Evolutionary conservation across 805 yeast species (phyloP).

Genomic region (Allodekkera sacchari): DNA sequence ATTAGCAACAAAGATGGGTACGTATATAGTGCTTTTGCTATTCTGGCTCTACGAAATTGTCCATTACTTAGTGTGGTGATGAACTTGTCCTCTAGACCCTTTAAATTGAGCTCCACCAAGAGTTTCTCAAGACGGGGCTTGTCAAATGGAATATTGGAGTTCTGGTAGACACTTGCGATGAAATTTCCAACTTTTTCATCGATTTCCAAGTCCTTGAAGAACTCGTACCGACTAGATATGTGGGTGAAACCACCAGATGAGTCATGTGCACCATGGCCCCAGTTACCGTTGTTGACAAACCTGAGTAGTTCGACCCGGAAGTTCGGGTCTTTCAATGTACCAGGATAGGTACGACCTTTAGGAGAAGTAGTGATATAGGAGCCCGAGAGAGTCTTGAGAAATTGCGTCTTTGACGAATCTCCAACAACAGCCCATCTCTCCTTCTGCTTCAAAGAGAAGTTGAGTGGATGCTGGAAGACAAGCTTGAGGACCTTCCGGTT

Average conservation of each 20-base stretch:
- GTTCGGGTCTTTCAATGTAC: conserved; percentile 33
- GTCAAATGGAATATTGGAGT: conserved; percentile 29
- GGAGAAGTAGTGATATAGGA: conserved; percentile 45
- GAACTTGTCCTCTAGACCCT: conserved; percentile 60
- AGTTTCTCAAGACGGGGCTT: conserved; percentile 31
- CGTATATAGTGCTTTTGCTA: conserved; percentile 64
- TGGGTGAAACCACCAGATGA: conserved; percentile 49
- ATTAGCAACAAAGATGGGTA: conserved; percentile 61
- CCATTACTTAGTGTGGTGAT: conserved; percentile 87
- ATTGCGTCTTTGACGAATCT: conserved; percentile 38
- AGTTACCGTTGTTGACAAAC: conserved; percentile 27
- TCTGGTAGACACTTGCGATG: conserved; percentile 49
- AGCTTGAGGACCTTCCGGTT: conserved; percentile 1
- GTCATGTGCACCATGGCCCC: conserved; percentile 30
- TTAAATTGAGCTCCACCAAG: conserved; percentile 43
- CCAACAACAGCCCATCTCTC: conserved; percentile 53
- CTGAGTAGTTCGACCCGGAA: conserved; percentile 33
- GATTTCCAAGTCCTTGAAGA: conserved; percentile 65
- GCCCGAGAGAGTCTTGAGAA: conserved; percentile 51
- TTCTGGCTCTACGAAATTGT: conserved; percentile 82
- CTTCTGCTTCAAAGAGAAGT: conserved; percentile 28
- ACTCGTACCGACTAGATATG: conserved; percentile 83
- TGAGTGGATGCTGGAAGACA: conserved; percentile 33
- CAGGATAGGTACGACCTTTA: conserved; percentile 46
- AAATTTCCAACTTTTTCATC: conserved; percentile 63